phyloP scores from a whole-genome alignment of 139 green algal species.

The Edaphochlamys debaryana region DNA sequence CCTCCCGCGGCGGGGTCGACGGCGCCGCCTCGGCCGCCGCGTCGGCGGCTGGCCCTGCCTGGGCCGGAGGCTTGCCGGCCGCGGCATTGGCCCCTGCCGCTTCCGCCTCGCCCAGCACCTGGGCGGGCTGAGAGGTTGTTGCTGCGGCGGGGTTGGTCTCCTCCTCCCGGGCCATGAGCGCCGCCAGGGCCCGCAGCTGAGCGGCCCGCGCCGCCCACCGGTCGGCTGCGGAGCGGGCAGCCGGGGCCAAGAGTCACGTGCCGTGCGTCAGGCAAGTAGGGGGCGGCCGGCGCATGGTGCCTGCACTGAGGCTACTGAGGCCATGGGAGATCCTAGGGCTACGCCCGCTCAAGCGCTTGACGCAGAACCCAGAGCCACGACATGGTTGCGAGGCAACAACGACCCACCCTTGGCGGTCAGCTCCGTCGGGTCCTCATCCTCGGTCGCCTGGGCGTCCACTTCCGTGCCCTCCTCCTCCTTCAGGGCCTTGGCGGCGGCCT shows the following conservation, averaged over 20 bases:
- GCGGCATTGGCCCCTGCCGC: no score
- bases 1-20: no score
- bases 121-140: no score
- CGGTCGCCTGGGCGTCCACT: background rate
- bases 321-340: no score
- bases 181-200: slow-evolving; percentile 10
- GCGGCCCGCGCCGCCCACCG: slow-evolving; percentile 1
- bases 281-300: no score
- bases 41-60: no score
- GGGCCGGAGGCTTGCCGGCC: no score
- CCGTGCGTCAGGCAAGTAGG: no score
- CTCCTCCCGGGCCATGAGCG: background rate
- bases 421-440: background rate
- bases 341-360: no score
- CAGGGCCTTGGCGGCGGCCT: background rate
- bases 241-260: background rate
- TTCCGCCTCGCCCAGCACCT: background rate
- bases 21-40: background rate
- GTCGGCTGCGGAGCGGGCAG: background rate
- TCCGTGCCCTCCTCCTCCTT: background rate
- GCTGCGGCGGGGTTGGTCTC: background rate
- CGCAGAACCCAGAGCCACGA: no score
- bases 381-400: no score
- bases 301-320: no score
- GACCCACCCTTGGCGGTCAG: slow-evolving; percentile 11